phyloP scores from a whole-genome alignment of 1,139 yeast species.

The Geotrichum macrosporum region DNA sequence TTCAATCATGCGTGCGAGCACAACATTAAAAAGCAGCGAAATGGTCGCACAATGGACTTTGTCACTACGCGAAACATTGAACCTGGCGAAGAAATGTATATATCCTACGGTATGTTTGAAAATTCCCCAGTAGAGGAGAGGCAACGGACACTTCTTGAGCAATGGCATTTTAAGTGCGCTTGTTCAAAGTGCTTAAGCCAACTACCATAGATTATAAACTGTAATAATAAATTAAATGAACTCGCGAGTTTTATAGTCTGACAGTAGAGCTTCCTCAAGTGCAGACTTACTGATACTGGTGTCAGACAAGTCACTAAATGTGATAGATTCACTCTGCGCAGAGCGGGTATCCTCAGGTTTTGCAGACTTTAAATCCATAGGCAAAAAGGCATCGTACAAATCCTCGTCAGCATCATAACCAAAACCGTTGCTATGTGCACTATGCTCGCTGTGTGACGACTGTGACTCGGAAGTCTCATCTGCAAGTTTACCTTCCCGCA shows the following conservation, averaged over 20 bases:
- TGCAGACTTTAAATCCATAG: conserved; percentile 3
- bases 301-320: conserved; percentile 29
- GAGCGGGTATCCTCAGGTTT: conserved; percentile 1
- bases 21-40: conserved; percentile 42
- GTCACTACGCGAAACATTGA: conserved; percentile 37
- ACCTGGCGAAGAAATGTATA: conserved; percentile 53
- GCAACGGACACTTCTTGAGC: conserved; percentile 44
- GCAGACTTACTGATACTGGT: conserved; percentile 45
- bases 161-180: conserved; percentile 61
- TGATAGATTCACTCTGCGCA: conserved; percentile 13
- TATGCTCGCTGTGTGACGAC: not conserved
- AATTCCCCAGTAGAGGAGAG: conserved; percentile 45
- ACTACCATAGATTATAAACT: conserved; percentile 1
- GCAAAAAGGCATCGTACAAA: conserved; percentile 15
- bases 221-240: not conserved
- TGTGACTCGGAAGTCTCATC: conserved; percentile 1
- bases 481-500: conserved; percentile 7
- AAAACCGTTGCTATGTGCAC: conserved; percentile 5
- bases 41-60: conserved; percentile 39
- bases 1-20: conserved; percentile 65
- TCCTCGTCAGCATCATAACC: conserved; percentile 20
- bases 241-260: conserved; percentile 10
- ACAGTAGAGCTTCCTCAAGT: conserved; percentile 41
- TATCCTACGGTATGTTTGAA: conserved; percentile 55
- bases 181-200: conserved; percentile 36